Evolutionary conservation across 179 eudicot genomes (phyloP), one percentile per base, ranked within the genome.

Genomic region (Heliamphora pulchella): DNA sequence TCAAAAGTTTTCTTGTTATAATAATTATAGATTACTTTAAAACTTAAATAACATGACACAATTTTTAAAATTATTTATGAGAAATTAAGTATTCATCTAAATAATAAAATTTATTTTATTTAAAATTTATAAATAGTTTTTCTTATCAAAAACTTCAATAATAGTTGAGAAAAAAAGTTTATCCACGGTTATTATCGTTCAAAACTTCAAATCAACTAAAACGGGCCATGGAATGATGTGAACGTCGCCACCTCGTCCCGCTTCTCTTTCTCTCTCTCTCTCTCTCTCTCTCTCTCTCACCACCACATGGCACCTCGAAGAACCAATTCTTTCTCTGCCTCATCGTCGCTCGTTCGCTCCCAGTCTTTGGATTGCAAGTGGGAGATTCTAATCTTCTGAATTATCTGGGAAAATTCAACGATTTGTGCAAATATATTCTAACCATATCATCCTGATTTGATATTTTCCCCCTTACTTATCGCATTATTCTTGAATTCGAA

Each of bases 291-390:
- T 17, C 14, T 48, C 75, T 46, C 76, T 47, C 44, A 6, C 75
- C 43, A 11, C 68, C 43, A 20, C 68, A 43, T 1, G 69, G 11
- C 69, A 20, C 44, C 13, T 65, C 31, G 69, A 65, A 65, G 69
- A 65, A 65, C 69, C 69, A 65, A 39, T 11, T 71, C 75, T 71
- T 15, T 22, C 76, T 73, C 76, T 20, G 62, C 13, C 62, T 51
- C 71, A 39, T 43, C 41, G 47, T 18, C 71, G 41, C 50, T 39
- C 51, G 3, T 39, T 47, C 55, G 10, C 55, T 46, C 74, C 0
- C 47, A 8, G 31, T 48, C 31, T 71, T 50, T 18, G 18, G 54
- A 71, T 50, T 50, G 3, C 2, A 48, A 48, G 39, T 18, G 53
- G 11, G 39, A 10, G 17, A 51, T 73, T 73, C 46, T 8, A 2